Conservation (phyloP, 169 alveolate species). For the Nephromyces sp. region DNA sequence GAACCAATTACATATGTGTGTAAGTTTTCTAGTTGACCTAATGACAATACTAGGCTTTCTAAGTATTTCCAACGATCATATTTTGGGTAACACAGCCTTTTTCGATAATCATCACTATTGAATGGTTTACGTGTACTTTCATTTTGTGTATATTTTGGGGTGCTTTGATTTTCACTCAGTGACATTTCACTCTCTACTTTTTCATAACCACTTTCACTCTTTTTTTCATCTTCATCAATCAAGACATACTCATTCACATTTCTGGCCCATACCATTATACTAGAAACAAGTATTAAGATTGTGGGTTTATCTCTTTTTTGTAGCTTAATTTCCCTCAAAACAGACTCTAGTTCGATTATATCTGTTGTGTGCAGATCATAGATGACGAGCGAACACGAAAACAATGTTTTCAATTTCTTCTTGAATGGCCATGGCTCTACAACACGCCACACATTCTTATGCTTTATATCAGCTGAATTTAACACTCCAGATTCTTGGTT, state of each 20-base stretch:
- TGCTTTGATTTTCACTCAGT: conserved; percentile 29
- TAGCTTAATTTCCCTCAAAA: conserved; percentile 36
- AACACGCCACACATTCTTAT: neutral
- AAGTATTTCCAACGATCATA: conserved; percentile 59
- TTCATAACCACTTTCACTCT: conserved; percentile 10
- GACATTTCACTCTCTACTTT: conserved; percentile 14
- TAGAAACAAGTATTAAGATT: conserved; percentile 61
- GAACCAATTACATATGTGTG: conserved; percentile 64
- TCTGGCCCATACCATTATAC: conserved; percentile 71
- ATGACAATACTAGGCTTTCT: conserved; percentile 66
- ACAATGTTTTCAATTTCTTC: conserved; percentile 7
- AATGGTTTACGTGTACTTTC: conserved; percentile 17
- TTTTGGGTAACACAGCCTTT: conserved; percentile 36
- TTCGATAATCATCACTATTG: neutral
- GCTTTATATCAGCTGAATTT: neutral
- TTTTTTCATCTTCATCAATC: conserved; percentile 16
- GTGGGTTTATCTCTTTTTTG: conserved; percentile 14
- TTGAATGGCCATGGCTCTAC: neutral
- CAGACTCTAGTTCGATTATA: conserved; percentile 56
- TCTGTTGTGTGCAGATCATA: conserved; percentile 60
- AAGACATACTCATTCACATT: conserved; percentile 38
- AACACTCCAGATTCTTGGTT: neutral
- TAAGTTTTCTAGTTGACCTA: conserved; percentile 55
- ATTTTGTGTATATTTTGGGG: conserved; percentile 2
- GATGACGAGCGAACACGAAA: conserved; percentile 31